Evolutionary conservation across 192 early-diverging fungal species (phyloP).

Genomic region (Mortierella antarctica): DNA sequence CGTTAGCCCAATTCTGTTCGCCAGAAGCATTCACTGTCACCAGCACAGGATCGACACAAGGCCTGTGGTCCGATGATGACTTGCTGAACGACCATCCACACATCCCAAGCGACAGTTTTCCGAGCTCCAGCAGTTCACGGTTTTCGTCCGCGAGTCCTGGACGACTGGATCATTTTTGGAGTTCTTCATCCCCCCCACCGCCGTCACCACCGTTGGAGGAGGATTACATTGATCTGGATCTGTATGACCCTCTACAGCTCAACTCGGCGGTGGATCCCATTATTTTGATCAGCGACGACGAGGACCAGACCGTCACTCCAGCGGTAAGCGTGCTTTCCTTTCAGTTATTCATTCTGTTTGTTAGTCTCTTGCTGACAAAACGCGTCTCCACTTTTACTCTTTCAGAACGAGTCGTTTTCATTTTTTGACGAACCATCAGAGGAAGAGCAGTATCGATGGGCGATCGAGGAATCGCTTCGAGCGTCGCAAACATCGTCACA

Average conservation of each 20-base stretch:
- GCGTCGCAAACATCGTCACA: slow-evolving; percentile 19
- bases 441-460: slow-evolving; percentile 39
- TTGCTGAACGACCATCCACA: not conserved
- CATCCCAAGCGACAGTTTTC: slow-evolving; percentile 18
- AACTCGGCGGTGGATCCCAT: slow-evolving; percentile 11
- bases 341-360: too few species aligned
- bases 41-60: not conserved
- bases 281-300: slow-evolving; percentile 24
- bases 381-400: not conserved
- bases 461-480: slow-evolving; percentile 36
- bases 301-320: not conserved
- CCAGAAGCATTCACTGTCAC: slow-evolving; percentile 2
- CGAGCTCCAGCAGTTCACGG: slow-evolving; percentile 15
- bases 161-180: not conserved
- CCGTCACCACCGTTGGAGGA: not conserved
- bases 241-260: not conserved
- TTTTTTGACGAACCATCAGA: slow-evolving; percentile 25
- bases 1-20: slow-evolving; percentile 26
- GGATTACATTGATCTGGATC: slow-evolving; percentile 9
- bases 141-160: slow-evolving; percentile 26
- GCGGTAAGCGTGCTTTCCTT: slow-evolving; percentile 10
- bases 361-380: not conserved
- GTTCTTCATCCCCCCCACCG: not conserved
- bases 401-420: slow-evolving; percentile 16
- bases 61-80: slow-evolving; percentile 2